Conservation (phyloP, 805 yeast species). For the Clavispora santaluciae region DNA sequence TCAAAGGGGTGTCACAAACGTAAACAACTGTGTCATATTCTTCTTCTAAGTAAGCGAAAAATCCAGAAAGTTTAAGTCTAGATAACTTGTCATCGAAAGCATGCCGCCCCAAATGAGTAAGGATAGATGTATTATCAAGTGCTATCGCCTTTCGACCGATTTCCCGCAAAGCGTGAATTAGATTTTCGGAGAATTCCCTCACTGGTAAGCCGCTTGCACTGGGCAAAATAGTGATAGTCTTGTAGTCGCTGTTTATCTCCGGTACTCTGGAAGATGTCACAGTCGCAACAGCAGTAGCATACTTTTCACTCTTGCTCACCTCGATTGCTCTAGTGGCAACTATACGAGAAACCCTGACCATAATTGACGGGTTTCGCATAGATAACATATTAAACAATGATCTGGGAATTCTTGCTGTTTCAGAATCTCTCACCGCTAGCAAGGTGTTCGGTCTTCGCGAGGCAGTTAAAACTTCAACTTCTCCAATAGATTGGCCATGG, state of each 20-base stretch:
- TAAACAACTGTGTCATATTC: conserved; percentile 83
- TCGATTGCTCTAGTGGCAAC: conserved; percentile 61
- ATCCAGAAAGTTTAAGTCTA: conserved; percentile 79
- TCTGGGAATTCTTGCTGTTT: conserved; percentile 88
- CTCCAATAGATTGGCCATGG: conserved; percentile 93
- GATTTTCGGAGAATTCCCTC: conserved; percentile 70
- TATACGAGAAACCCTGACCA: conserved; percentile 82
- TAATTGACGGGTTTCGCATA: conserved; percentile 78
- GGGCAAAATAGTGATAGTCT: conserved; percentile 84
- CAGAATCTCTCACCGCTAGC: conserved; percentile 89
- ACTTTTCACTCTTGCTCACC: conserved; percentile 7
- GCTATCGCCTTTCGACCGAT: conserved; percentile 73
- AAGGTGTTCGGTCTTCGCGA: conserved; percentile 62
- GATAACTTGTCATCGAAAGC: conserved; percentile 85
- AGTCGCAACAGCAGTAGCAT: conserved; percentile 16
- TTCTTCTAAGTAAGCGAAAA: conserved; percentile 87
- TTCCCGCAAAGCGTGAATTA: conserved; percentile 65
- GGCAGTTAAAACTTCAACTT: conserved; percentile 87
- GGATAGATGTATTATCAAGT: conserved; percentile 76
- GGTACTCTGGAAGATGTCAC: conserved; percentile 29
- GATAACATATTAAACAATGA: conserved; percentile 82
- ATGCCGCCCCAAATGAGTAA: conserved; percentile 79
- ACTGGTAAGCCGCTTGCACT: conserved; percentile 80
- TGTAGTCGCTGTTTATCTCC: conserved; percentile 46
- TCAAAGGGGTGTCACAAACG: conserved; percentile 78